Evolutionary conservation across 164 flowering plant species (phyloP).

Genomic region (Vitis amurensis): DNA sequence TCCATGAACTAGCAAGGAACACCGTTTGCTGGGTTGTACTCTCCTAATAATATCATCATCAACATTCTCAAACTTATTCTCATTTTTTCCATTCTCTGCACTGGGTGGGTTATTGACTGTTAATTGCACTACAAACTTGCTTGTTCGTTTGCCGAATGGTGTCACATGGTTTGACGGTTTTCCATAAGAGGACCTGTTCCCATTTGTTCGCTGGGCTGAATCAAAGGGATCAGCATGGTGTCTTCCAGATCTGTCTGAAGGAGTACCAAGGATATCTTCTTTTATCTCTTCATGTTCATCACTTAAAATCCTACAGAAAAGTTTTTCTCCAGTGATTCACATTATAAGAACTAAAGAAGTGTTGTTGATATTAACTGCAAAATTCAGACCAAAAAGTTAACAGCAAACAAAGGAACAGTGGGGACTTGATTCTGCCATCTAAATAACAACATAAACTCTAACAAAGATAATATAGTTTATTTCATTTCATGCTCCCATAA

Average conservation of each 20-base stretch:
- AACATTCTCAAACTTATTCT: slow-evolving; percentile 30
- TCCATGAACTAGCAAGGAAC: slow-evolving; percentile 62
- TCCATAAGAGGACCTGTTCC: slow-evolving; percentile 38
- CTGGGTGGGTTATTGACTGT: slow-evolving; percentile 37
- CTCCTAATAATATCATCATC: slow-evolving; percentile 84
- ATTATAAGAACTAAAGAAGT: background rate
- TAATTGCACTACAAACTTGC: slow-evolving; percentile 64
- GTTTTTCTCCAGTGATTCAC: background rate
- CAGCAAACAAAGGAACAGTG: no score
- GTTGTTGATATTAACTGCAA: background rate
- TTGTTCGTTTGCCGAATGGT: slow-evolving; percentile 78
- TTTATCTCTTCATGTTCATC: slow-evolving; percentile 49
- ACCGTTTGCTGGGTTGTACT: slow-evolving; percentile 53
- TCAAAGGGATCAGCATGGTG: slow-evolving; percentile 35
- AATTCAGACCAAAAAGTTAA: no score
- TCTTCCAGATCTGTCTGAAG: slow-evolving; percentile 32
- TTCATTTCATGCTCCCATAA: no score
- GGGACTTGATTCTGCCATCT: background rate
- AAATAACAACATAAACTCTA: background rate
- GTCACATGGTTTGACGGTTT: slow-evolving; percentile 52
- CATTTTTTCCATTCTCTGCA: slow-evolving; percentile 31
- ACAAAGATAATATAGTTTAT: no score
- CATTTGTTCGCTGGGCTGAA: slow-evolving; percentile 46
- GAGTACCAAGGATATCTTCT: slow-evolving; percentile 52
- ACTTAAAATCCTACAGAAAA: slow-evolving; percentile 54